These are phyloP conservation scores for Diddensiella santjacobensis DNA, from an alignment of 805 yeast genomes.

Conservation along the genomic window DNA sequence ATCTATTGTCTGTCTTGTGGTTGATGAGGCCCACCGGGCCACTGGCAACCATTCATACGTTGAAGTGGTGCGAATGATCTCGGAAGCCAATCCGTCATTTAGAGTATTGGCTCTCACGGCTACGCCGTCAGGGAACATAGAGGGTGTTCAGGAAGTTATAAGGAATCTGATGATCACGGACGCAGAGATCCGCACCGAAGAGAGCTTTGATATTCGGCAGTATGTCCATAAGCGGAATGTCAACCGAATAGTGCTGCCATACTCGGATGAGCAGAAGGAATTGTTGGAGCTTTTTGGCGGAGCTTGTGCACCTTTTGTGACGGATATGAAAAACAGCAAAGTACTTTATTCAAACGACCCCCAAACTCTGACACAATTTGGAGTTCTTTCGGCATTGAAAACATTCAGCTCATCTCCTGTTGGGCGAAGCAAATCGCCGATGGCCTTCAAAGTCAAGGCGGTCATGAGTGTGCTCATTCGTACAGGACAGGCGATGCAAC, in stretches of 20 bases:
- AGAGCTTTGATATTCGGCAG: conserved; percentile 69
- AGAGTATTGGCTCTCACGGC: conserved; percentile 88
- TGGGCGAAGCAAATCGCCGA: conserved; percentile 20
- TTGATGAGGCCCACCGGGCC: conserved; percentile 96
- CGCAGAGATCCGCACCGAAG: conserved; percentile 83
- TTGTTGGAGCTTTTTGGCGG: conserved; percentile 52
- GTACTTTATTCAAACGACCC: conserved; percentile 68
- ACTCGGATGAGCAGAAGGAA: conserved; percentile 52
- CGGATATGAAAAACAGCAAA: conserved; percentile 58
- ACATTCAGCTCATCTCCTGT: conserved; percentile 31
- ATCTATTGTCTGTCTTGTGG: conserved; percentile 66
- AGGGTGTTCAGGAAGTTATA: conserved; percentile 82
- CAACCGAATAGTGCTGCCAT: conserved; percentile 54
- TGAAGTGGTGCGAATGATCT: conserved; percentile 67
- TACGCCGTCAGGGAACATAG: conserved; percentile 87
- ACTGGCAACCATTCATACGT: conserved; percentile 87
- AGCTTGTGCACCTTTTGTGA: conserved; percentile 65
- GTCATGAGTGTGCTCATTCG: conserved; percentile 56
- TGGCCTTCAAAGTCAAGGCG: conserved; percentile 26
- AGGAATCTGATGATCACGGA: conserved; percentile 67
- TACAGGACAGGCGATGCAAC: conserved; percentile 53
- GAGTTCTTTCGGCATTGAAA: conserved; percentile 65
- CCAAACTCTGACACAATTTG: conserved; percentile 60
- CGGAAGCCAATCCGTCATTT: conserved; percentile 59
- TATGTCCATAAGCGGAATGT: conserved; percentile 70